These are phyloP conservation scores for Dryas alaskensis DNA, from an alignment of 306 rosid species.

Conservation along the genomic window DNA sequence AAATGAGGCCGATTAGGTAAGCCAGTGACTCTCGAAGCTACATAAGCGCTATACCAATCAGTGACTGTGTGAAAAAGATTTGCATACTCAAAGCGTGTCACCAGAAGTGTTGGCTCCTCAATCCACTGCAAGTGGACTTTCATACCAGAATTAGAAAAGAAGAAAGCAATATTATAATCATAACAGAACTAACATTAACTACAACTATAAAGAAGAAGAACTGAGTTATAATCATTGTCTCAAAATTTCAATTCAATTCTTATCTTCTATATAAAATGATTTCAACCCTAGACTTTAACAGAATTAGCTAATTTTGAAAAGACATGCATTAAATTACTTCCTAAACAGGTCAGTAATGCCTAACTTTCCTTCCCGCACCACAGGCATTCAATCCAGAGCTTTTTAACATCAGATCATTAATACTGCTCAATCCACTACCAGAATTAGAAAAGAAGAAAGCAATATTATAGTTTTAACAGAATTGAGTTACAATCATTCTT, in stretches of 20 bases:
- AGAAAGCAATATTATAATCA: constrained; percentile 5
- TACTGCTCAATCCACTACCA: too few species aligned
- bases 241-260: not conserved
- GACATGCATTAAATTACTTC: too few species aligned
- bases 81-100: constrained; percentile 94
- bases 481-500: too few species aligned
- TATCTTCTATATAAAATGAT: not conserved
- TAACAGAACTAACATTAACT: constrained; percentile 2
- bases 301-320: too few species aligned
- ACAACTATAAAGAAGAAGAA: not conserved
- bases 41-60: constrained; percentile 96
- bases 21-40: constrained; percentile 76
- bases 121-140: constrained; percentile 77
- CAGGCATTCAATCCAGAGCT: too few species aligned
- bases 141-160: constrained; percentile 34
- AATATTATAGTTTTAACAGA: too few species aligned
- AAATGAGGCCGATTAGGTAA: constrained; percentile 83
- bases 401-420: too few species aligned
- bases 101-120: constrained; percentile 87
- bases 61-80: constrained; percentile 92
- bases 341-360: too few species aligned
- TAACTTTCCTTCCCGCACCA: too few species aligned
- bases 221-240: not conserved
- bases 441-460: too few species aligned
- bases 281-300: not conserved